Conservation (phyloP, 305 asterid genomes). For the Ruellia speciosa region DNA sequence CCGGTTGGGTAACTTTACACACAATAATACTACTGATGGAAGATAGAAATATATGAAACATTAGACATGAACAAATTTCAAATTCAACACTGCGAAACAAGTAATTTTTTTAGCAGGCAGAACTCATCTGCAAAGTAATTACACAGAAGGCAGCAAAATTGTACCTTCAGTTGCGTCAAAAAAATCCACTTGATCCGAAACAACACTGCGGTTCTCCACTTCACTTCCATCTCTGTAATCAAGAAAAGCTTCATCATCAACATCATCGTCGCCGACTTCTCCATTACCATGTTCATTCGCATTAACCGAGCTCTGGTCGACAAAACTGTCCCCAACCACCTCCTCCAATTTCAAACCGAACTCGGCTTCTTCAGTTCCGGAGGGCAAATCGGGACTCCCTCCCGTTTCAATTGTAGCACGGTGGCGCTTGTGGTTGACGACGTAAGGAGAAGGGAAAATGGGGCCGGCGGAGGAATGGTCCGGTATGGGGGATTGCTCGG, state of each 20-base stretch:
- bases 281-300: slow-evolving; percentile 6
- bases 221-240: slow-evolving; percentile 15
- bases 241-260: slow-evolving; percentile 14
- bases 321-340: slow-evolving; percentile 22
- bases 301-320: slow-evolving; percentile 14
- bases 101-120: background rate
- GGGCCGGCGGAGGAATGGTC: slow-evolving; percentile 26
- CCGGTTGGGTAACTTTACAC: no score
- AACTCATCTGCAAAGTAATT: background rate
- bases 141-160: slow-evolving; percentile 17
- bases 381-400: slow-evolving; percentile 10
- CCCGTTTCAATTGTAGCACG: slow-evolving; percentile 31
- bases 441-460: slow-evolving; percentile 49
- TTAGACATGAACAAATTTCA: no score
- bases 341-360: slow-evolving; percentile 17
- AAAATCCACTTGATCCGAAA: slow-evolving; percentile 53
- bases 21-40: no score
- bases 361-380: slow-evolving; percentile 15
- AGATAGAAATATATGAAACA: no score
- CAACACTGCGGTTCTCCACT: slow-evolving; percentile 42
- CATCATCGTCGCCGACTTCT: no score
- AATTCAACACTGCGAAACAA: no score
- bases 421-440: slow-evolving; percentile 58
- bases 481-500: slow-evolving; percentile 47
- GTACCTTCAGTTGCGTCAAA: slow-evolving; percentile 79